Conservation (phyloP, 2,329 filamentous ascomycete species). For the Colletotrichum spinosum region DNA sequence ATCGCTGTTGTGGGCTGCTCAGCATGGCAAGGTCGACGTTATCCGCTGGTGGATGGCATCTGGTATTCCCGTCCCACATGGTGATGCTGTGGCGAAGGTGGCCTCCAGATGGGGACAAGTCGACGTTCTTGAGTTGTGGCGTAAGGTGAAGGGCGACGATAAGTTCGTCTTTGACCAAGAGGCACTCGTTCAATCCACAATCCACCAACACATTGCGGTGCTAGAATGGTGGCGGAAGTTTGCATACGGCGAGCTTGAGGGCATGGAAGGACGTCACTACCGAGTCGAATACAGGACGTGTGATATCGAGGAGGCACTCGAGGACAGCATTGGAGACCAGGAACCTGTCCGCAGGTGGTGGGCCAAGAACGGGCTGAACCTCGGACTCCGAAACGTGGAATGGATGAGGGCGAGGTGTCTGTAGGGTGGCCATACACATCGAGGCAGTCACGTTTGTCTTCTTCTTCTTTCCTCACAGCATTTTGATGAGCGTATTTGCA, state of each 20-base stretch:
- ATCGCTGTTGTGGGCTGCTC: slow-evolving; percentile 84
- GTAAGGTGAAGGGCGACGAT: slow-evolving; percentile 72
- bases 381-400: slow-evolving; percentile 85
- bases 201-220: slow-evolving; percentile 85
- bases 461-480: not conserved
- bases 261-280: slow-evolving; percentile 67
- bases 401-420: slow-evolving; percentile 88
- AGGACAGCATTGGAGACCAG: slow-evolving; percentile 84
- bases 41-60: slow-evolving; percentile 91
- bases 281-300: slow-evolving; percentile 93
- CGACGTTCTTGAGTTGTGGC: slow-evolving; percentile 85
- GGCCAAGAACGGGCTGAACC: slow-evolving; percentile 84
- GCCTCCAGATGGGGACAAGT: slow-evolving; percentile 89
- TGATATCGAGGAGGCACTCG: slow-evolving; percentile 93
- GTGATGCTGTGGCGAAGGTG: slow-evolving; percentile 85
- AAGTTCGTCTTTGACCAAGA: slow-evolving; percentile 82
- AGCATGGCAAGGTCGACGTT: slow-evolving; percentile 81
- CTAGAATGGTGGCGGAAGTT: slow-evolving; percentile 93
- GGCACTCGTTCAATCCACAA: slow-evolving; percentile 87
- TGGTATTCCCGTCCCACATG: slow-evolving; percentile 81
- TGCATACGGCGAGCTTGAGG: slow-evolving; percentile 65
- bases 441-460: no score
- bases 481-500: slow-evolving; percentile 16
- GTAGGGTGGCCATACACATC: slow-evolving; percentile 45
- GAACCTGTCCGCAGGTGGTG: slow-evolving; percentile 86